Percentiles rank a stretch among this genome's conserved stretches.
These are phyloP conservation scores for Pugionium cornutum DNA, from an alignment of 345 rosid genomes.

Conservation along the genomic window DNA sequence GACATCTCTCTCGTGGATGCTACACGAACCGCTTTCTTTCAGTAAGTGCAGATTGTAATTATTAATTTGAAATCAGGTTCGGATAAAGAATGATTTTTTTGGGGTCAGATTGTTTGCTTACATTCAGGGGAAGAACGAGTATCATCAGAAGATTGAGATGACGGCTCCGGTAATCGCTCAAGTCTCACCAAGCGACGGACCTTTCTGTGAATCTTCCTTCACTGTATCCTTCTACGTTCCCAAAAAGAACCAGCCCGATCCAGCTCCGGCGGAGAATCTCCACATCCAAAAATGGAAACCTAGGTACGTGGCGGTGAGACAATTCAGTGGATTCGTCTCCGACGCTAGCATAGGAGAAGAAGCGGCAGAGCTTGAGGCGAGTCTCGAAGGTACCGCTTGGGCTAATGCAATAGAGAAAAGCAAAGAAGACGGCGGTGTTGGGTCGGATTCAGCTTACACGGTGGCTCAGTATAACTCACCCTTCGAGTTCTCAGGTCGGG, in stretches of 20 bases:
- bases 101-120: constrained; percentile 63
- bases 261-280: constrained; percentile 79
- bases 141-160: constrained; percentile 69
- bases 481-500: constrained; percentile 62
- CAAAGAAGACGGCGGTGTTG: constrained; percentile 33
- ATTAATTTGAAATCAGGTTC: background rate
- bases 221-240: constrained; percentile 81
- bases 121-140: constrained; percentile 79
- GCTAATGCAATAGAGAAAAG: constrained; percentile 58
- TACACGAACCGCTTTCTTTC: constrained; percentile 69
- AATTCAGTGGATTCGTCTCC: constrained; percentile 70
- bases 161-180: constrained; percentile 76
- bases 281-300: constrained; percentile 61
- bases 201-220: constrained; percentile 79
- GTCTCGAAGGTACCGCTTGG: constrained; percentile 66
- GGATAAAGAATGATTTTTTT: background rate
- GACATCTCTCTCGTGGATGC: constrained; percentile 79
- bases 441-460: constrained; percentile 47
- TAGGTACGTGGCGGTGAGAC: constrained; percentile 60
- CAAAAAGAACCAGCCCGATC: constrained; percentile 65
- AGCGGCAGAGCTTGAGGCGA: constrained; percentile 71
- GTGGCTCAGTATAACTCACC: constrained; percentile 95
- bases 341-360: constrained; percentile 60
- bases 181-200: constrained; percentile 85
- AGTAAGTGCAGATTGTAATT: constrained; percentile 36